Evolutionary conservation across 1,139 yeast species (phyloP).

Genomic region (Nakaseomyces uthaithaninus): DNA sequence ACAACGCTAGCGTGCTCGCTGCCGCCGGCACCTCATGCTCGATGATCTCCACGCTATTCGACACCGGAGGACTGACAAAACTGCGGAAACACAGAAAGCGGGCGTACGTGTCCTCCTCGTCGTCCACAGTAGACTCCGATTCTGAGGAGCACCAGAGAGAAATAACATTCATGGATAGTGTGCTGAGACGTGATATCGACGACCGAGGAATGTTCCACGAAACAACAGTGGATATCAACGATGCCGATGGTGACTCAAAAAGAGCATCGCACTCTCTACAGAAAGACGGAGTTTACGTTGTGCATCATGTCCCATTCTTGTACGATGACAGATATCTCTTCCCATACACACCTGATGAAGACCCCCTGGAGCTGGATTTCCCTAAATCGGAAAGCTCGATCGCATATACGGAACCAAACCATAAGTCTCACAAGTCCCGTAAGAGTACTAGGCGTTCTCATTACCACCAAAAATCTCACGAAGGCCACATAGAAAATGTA

Average conservation of each 20-base stretch:
- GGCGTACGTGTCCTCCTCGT: not conserved
- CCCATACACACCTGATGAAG: constrained; percentile 4
- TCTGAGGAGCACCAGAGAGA: not conserved
- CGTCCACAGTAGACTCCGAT: not conserved
- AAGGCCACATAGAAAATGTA: not conserved
- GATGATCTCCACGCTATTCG: constrained; percentile 1
- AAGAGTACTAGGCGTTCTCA: not conserved
- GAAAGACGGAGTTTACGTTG: constrained; percentile 2
- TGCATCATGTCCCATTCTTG: not conserved
- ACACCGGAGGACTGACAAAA: not conserved
- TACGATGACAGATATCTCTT: constrained; percentile 1
- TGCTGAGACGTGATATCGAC: constrained; percentile 14
- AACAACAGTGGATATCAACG: constrained; percentile 12
- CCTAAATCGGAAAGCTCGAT: not conserved
- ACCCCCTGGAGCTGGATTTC: not conserved
- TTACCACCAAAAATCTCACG: constrained; percentile 1
- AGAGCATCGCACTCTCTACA: not conserved
- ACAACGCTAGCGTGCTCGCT: constrained; percentile 1
- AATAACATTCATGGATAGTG: constrained; percentile 11
- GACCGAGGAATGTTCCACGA: constrained; percentile 11
- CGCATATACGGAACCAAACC: not conserved
- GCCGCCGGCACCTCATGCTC: not conserved
- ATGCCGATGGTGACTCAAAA: not conserved
- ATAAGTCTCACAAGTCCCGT: not conserved
- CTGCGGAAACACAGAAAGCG: not conserved